A percentile compares a stretch with the other conserved stretches of the same genome.
Conservation (phyloP, 805 yeast genomes). For the Saccharomyces jurei region DNA sequence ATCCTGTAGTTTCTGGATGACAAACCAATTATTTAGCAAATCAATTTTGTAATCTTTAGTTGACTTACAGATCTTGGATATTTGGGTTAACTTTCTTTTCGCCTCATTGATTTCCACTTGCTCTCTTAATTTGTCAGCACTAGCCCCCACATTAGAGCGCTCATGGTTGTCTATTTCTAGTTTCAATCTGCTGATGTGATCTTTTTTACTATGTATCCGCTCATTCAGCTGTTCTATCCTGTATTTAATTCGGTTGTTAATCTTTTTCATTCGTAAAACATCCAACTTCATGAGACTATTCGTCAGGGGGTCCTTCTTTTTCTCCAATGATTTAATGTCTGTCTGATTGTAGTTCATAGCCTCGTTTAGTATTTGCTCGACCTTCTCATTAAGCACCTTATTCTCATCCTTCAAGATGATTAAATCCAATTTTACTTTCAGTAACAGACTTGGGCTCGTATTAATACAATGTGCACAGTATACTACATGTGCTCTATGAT, state of each 20-base stretch:
- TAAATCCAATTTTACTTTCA: conserved; percentile 14
- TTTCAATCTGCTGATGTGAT: conserved; percentile 1
- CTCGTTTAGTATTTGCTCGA: conserved; percentile 15
- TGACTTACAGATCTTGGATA: not conserved
- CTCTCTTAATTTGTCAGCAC: not conserved
- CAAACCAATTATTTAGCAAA: conserved; percentile 16
- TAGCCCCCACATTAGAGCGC: not conserved
- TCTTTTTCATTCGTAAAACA: conserved; percentile 12
- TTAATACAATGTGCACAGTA: conserved; percentile 25
- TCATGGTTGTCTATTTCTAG: not conserved
- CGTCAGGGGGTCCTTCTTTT: not conserved
- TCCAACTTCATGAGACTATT: conserved; percentile 10
- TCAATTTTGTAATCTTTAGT: conserved; percentile 6
- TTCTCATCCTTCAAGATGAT: conserved; percentile 10
- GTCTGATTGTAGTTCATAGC: conserved; percentile 2
- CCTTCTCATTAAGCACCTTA: conserved; percentile 9
- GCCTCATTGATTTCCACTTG: conserved; percentile 1
- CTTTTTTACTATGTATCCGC: conserved; percentile 7
- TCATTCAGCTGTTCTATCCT: conserved; percentile 8
- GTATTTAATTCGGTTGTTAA: conserved; percentile 12
- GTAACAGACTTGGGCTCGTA: conserved; percentile 19
- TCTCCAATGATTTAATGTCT: not conserved
- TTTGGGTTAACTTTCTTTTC: conserved; percentile 8
- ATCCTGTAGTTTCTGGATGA: conserved; percentile 12
- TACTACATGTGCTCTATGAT: conserved; percentile 11